A percentile compares a stretch with the other conserved stretches of the same genome.
Evolutionary conservation across 306 rosid species (phyloP).

Genomic region (Pyrus communis): DNA sequence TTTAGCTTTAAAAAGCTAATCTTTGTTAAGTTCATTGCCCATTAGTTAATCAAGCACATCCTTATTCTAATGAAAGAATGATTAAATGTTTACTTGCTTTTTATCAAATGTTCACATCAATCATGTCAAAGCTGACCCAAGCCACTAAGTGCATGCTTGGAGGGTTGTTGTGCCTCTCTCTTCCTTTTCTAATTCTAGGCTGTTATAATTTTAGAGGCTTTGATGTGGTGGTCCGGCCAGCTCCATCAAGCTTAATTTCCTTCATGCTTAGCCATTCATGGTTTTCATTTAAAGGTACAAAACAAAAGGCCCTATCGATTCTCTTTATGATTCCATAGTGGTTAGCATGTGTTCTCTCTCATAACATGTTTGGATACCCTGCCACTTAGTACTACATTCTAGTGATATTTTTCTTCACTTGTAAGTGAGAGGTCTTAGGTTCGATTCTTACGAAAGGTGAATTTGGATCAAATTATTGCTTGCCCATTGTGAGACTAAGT

Average conservation of each 20-base stretch:
- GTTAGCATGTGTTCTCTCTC: conserved; percentile 47
- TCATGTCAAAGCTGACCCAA: conserved; percentile 46
- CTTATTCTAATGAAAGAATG: conserved; percentile 38
- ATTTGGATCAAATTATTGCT: too few relatives aligned
- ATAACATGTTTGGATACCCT: conserved; percentile 22
- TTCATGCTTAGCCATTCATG: conserved; percentile 37
- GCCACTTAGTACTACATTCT: too few relatives aligned
- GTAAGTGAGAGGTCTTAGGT: too few relatives aligned
- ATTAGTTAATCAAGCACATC: conserved; percentile 22
- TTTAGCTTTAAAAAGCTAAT: conserved; percentile 27
- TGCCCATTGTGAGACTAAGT: too few relatives aligned
- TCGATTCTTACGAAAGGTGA: too few relatives aligned
- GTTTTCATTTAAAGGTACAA: conserved; percentile 50
- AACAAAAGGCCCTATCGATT: conserved; percentile 27
- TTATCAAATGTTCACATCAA: conserved; percentile 37
- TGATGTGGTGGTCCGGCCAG: conserved; percentile 57
- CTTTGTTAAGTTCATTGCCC: conserved; percentile 26
- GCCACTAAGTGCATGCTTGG: conserved; percentile 44
- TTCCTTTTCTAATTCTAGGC: conserved; percentile 21
- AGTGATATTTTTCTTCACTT: too few relatives aligned
- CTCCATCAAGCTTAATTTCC: conserved; percentile 25
- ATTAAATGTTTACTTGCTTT: conserved; percentile 23
- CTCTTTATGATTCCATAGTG: conserved; percentile 33
- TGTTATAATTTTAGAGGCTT: conserved; percentile 26
- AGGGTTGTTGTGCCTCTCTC: conserved; percentile 26